Evolutionary conservation across 1,284 basidiomycete species (phyloP).

Genomic region (Fomitopsis pinicola): DNA sequence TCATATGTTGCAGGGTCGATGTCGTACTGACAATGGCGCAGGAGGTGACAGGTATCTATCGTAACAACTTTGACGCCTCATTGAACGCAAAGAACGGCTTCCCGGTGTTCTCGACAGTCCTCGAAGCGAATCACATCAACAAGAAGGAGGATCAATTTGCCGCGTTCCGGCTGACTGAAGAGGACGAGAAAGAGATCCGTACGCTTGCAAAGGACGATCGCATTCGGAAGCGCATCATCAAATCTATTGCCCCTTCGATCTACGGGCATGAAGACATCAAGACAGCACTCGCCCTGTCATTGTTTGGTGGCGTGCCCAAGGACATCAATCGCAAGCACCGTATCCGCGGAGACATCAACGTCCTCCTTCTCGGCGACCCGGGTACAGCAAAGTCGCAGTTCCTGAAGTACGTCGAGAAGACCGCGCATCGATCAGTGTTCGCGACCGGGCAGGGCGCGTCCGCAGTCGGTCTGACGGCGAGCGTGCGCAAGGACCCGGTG

Average conservation of each 20-base stretch:
- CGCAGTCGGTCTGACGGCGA: slow-evolving; percentile 97
- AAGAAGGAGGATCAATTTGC: slow-evolving; percentile 97
- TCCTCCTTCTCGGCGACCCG: slow-evolving; percentile 93
- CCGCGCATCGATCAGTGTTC: slow-evolving; percentile 95
- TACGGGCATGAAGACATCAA: slow-evolving; percentile 99
- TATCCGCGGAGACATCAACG: slow-evolving; percentile 96
- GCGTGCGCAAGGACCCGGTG: slow-evolving; percentile 95
- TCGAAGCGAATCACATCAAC: slow-evolving; percentile 97
- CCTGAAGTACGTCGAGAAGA: slow-evolving; percentile 99
- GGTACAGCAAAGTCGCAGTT: slow-evolving; percentile 99
- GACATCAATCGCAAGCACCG: slow-evolving; percentile 96
- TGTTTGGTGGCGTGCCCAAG: slow-evolving; percentile 93
- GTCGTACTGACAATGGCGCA: slow-evolving; percentile 12
- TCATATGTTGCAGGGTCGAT: not conserved
- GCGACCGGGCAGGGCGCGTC: slow-evolving; percentile 98
- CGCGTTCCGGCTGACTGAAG: slow-evolving; percentile 93
- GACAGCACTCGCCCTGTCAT: slow-evolving; percentile 91
- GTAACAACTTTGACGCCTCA: slow-evolving; percentile 98
- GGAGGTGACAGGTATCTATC: slow-evolving; percentile 97
- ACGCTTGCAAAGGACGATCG: slow-evolving; percentile 86
- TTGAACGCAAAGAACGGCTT: slow-evolving; percentile 99
- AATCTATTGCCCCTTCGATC: slow-evolving; percentile 97
- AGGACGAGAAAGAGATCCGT: slow-evolving; percentile 92
- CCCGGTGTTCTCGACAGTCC: slow-evolving; percentile 97
- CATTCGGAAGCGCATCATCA: slow-evolving; percentile 95